Evolutionary conservation across 2,329 filamentous ascomycete genomes (phyloP).

Genomic region (Penicillium aurantiogriseum): DNA sequence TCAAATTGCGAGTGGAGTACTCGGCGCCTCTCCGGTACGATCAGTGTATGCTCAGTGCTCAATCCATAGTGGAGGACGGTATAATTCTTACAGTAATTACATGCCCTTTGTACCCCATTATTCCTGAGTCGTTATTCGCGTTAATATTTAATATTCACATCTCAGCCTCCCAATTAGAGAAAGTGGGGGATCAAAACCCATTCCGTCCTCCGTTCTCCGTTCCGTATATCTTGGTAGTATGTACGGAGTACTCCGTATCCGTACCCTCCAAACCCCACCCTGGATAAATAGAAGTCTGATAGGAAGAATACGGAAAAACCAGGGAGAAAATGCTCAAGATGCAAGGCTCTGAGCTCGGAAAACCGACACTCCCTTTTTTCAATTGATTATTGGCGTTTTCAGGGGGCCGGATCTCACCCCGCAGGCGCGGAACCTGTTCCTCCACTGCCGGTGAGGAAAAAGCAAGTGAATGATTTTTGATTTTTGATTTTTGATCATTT

Average conservation of each 20-base stretch:
- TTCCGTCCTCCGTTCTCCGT: too few species aligned
- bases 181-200: not conserved
- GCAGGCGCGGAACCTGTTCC: conserved; percentile 29
- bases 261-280: not conserved
- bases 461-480: not conserved
- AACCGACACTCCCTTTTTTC: conserved; percentile 16
- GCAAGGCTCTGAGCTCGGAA: conserved; percentile 34
- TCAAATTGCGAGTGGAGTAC: conserved; percentile 13
- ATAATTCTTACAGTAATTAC: not conserved
- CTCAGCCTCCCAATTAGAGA: not conserved
- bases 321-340: conserved; percentile 21
- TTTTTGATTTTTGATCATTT: not conserved
- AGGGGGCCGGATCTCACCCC: conserved; percentile 23
- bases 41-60: not conserved
- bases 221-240: too few species aligned
- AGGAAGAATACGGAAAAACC: conserved; percentile 20
- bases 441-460: conserved; percentile 29
- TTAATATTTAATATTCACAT: not conserved
- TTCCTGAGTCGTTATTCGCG: not conserved
- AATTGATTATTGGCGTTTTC: conserved; percentile 25
- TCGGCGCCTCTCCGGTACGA: conserved; percentile 24
- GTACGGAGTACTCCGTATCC: not conserved
- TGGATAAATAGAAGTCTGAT: conserved; percentile 10
- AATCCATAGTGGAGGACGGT: not conserved
- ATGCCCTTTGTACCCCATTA: not conserved